Conservation (phyloP, 2,329 filamentous ascomycete species). For the Tolypocladium endophyticum region DNA sequence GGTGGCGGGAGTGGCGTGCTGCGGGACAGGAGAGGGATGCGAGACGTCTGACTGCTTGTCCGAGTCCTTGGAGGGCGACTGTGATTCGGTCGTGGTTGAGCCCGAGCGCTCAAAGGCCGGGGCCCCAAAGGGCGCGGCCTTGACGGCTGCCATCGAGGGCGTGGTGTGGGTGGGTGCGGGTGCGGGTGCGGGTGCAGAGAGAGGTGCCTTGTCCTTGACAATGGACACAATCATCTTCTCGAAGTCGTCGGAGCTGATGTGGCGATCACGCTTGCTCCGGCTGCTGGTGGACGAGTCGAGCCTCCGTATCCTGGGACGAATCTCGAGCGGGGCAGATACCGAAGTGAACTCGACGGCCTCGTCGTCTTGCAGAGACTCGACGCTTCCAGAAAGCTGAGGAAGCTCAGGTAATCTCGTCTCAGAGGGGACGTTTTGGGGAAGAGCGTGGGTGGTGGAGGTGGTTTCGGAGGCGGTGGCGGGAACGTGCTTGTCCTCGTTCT, state of each 20-base stretch:
- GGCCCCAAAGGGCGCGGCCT: constrained; percentile 26
- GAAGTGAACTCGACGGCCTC: constrained; percentile 49
- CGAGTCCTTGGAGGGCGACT: constrained; percentile 47
- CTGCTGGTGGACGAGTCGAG: constrained; percentile 62
- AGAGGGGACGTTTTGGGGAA: constrained; percentile 39
- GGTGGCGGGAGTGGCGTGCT: constrained; percentile 21
- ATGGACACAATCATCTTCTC: constrained; percentile 93
- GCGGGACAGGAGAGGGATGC: constrained; percentile 16
- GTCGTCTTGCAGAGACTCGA: constrained; percentile 64
- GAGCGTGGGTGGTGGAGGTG: constrained; percentile 26
- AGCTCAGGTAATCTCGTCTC: constrained; percentile 39
- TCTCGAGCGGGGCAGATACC: constrained; percentile 45
- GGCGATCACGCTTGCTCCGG: constrained; percentile 69
- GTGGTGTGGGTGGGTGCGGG: constrained; percentile 18
- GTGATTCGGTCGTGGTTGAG: constrained; percentile 33
- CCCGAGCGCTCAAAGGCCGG: constrained; percentile 28
- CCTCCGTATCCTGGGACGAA: constrained; percentile 58
- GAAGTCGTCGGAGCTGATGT: constrained; percentile 85
- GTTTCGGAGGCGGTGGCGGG: constrained; percentile 25
- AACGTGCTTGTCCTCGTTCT: constrained; percentile 53
- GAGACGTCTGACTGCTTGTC: constrained; percentile 27
- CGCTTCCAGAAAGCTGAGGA: constrained; percentile 66
- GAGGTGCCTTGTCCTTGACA: constrained; percentile 68
- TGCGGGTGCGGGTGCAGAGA: too few species aligned
- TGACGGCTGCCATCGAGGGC: constrained; percentile 24